Base-by-base conservation (phyloP, 2,329 filamentous ascomycete species). In the Diaporthe capsici region DNA sequence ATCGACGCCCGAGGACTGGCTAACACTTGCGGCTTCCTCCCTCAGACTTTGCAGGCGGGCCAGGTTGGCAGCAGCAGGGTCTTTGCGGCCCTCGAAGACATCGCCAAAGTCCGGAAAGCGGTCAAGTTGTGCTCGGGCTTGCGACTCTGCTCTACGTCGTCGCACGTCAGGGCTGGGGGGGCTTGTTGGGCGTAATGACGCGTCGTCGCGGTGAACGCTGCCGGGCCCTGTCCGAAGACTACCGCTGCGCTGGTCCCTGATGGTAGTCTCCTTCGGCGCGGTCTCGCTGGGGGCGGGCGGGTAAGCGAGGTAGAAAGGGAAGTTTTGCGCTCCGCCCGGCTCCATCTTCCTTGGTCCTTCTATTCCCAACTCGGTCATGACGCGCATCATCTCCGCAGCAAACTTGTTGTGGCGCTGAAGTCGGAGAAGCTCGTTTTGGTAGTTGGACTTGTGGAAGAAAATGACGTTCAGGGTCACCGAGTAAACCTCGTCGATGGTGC, bases 381-480 rank as follows among this genome's bases (percentile, higher is more conserved):
- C 92, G 51, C 94, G 88, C 93, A 98, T 98, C 81, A 98, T 87
- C 77, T 97, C 95, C 78, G 94, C 95, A 78, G 97, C 95, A 84
- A 98, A 98, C 82, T 96, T 97, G 88, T 98, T 98, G 80, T 97
- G 94, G 25, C 96, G 92, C 79, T 94, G 94, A 3, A 98, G 90
- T 85, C 96, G 95, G 34, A 98, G 88, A 60, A 97, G 88, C 82
- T 98, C 96, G 82, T 98, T 98, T 83, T 98, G 96, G 91, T 94
- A 98, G 83, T 96, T 98, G 76, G 94, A 95, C 84, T 98, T 98
- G 90, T 98, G 98, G 88, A 98, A 98, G 87, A 98, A 98, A 81
- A 98, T 93, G 74, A 98, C 92, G 84, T 98, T 98, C 81, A 98
- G 90, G 5, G 92, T 95, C 81, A 98, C 93, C 8, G 93, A 94